These are phyloP conservation scores for Gracilaria domingensis DNA, from an alignment of 23 red algal genomes.

Conservation along the genomic window DNA sequence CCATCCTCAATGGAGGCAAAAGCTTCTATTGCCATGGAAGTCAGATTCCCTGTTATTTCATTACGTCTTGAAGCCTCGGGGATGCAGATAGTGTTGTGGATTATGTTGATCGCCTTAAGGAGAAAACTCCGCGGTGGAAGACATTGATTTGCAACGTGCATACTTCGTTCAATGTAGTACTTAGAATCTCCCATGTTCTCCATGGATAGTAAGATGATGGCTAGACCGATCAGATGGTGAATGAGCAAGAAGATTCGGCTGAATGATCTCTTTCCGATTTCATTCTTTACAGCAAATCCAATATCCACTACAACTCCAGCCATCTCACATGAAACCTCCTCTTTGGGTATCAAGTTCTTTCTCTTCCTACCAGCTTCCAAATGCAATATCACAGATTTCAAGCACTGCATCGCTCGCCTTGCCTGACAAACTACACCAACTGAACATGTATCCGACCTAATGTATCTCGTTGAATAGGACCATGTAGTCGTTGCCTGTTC, in stretches of 20 bases:
- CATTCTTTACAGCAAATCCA: slow-evolving; percentile 15
- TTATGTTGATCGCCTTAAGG: background rate
- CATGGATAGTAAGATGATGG: slow-evolving; percentile 10
- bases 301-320: slow-evolving; percentile 48
- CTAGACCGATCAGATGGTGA: slow-evolving; percentile 7
- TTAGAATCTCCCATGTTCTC: slow-evolving; percentile 38
- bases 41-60: background rate
- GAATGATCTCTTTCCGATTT: slow-evolving; percentile 24
- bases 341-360: background rate
- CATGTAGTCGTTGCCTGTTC: background rate
- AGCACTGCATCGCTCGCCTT: background rate
- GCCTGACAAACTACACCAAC: background rate
- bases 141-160: slow-evolving; percentile 29
- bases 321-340: slow-evolving; percentile 5
- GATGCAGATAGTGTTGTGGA: background rate
- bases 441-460: background rate
- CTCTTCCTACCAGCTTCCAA: background rate
- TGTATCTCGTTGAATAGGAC: slow-evolving; percentile 25
- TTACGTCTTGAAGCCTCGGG: background rate
- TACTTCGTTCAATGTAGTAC: slow-evolving; percentile 53
- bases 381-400: background rate
- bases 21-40: background rate
- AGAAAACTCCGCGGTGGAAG: slow-evolving; percentile 26
- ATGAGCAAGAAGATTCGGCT: slow-evolving; percentile 40
- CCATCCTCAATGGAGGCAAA: background rate